Evolutionary conservation across 805 yeast species (phyloP), one percentile per base, ranked within the genome.

Genomic region (Pichia nakasei): DNA sequence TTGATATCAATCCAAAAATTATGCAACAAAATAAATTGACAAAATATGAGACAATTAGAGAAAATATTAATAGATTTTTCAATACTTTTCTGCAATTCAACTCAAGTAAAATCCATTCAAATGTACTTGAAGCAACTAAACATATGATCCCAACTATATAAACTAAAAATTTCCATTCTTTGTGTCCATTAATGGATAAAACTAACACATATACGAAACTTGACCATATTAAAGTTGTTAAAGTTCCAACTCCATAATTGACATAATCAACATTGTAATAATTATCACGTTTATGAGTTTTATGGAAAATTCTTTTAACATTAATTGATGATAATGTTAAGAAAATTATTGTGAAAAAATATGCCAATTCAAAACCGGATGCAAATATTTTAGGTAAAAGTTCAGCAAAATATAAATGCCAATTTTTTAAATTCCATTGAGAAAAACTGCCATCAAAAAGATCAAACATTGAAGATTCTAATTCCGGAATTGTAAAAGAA

Each of bases 101-200:
- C 17, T 18, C 31, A 11, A 19, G 3, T 3, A 39, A 13, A 6
- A 40, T 12, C 29, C 38, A 47, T 33, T 49, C 50, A 31, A 42
- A 19, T 15, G 35, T 31, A 21, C 39, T 34, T 13, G 52, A 46
- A 19, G 42, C 40, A 12, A 40, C 42, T 17, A 43, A 53, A 0
- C 82, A 76, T 46, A 86, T 59, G 0, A 81, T 68, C 1, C 97
- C 96, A 4, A 83, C 65, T 0, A 79, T 66, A 60, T 89, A 91
- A 17, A 82, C 67, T 35, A 91, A 78, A 56, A 91, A 91, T 53
- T 97, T 74, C 95, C 95, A 86, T 66, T 91, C 97, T 59, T 91
- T 91, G 55, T 91, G 97, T 3, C 93, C 88, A 60, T 85, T 93
- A 41, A 81, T 59, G 0, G 96, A 87, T 73, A 88, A 72, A 5